A percentile compares a stretch with the other conserved stretches of the same genome.
Conservation (phyloP, 768 basidiomycete genomes). For the Boletus tomentosulus region DNA sequence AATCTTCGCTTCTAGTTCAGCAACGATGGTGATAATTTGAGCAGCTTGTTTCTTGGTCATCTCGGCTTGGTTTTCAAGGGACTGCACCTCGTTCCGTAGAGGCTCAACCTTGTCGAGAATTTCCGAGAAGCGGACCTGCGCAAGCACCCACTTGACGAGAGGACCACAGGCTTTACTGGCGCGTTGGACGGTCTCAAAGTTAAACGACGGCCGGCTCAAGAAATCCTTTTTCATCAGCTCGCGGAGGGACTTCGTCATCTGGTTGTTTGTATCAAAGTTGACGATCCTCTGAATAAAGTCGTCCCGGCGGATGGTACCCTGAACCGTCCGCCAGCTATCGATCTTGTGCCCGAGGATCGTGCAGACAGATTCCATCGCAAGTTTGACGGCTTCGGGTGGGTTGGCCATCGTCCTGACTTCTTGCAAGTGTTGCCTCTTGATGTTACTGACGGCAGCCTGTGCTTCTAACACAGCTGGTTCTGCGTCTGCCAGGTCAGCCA, state of each 20-base stretch:
- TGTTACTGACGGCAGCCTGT: constrained; percentile 93
- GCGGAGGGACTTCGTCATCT: constrained; percentile 87
- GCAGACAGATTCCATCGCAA: constrained; percentile 98
- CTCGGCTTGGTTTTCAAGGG: constrained; percentile 87
- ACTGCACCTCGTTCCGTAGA: constrained; percentile 90
- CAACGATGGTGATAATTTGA: constrained; percentile 87
- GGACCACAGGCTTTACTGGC: constrained; percentile 98
- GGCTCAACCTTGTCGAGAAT: constrained; percentile 97
- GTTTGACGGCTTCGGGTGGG: constrained; percentile 94
- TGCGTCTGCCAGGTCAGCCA: constrained; percentile 94
- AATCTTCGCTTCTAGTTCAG: constrained; percentile 90
- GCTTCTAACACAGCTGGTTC: constrained; percentile 97
- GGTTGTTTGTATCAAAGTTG: constrained; percentile 86
- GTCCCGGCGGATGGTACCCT: constrained; percentile 91
- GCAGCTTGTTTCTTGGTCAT: constrained; percentile 92
- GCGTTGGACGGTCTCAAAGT: constrained; percentile 91
- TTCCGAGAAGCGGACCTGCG: constrained; percentile 95
- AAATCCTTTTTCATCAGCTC: constrained; percentile 93
- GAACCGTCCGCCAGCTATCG: constrained; percentile 94
- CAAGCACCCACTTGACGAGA: constrained; percentile 96
- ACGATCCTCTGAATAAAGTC: constrained; percentile 96
- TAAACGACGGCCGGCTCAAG: constrained; percentile 85
- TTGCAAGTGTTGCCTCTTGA: constrained; percentile 91
- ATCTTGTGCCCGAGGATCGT: constrained; percentile 94
- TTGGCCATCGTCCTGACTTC: constrained; percentile 99